Conservation (phyloP, 495 filamentous ascomycete species). For the Penicillium cosmopolitanum region DNA sequence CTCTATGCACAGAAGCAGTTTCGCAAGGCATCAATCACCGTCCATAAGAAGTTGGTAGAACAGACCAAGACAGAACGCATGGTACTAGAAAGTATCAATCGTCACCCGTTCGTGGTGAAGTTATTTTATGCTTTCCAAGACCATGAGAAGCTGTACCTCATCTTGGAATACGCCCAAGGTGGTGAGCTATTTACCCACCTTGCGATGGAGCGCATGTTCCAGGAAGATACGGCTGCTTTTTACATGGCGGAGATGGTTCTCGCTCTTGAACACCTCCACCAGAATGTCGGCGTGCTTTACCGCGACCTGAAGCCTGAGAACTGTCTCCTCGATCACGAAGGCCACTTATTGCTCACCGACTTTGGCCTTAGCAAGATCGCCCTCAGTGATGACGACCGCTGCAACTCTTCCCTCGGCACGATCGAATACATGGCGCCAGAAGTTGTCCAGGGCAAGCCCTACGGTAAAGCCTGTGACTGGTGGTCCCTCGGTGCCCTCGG, state of each 20-base stretch:
- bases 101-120: conserved; percentile 96
- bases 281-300: conserved; percentile 90
- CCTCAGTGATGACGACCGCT: conserved; percentile 75
- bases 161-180: conserved; percentile 97
- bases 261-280: conserved; percentile 89
- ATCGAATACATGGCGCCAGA: conserved; percentile 99
- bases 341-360: conserved; percentile 93
- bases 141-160: conserved; percentile 95
- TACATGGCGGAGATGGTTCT: conserved; percentile 99
- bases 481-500: conserved; percentile 95
- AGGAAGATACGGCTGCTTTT: conserved; percentile 84
- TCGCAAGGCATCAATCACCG: conserved; percentile 88
- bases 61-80: conserved; percentile 96
- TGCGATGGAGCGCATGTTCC: conserved; percentile 87
- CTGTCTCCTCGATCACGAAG: conserved; percentile 87
- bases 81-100: conserved; percentile 92
- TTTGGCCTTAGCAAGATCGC: conserved; percentile 96
- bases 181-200: conserved; percentile 94
- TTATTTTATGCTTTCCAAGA: conserved; percentile 98
- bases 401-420: conserved; percentile 84
- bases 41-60: conserved; percentile 91
- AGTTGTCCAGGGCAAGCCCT: conserved; percentile 77
- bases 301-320: conserved; percentile 98
- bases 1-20: conserved; percentile 98
- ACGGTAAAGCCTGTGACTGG: conserved; percentile 96